A percentile compares a stretch with the other conserved stretches of the same genome.
Evolutionary conservation across 768 basidiomycete species (phyloP).

Genomic region (Kwoniella mangroviensis): DNA sequence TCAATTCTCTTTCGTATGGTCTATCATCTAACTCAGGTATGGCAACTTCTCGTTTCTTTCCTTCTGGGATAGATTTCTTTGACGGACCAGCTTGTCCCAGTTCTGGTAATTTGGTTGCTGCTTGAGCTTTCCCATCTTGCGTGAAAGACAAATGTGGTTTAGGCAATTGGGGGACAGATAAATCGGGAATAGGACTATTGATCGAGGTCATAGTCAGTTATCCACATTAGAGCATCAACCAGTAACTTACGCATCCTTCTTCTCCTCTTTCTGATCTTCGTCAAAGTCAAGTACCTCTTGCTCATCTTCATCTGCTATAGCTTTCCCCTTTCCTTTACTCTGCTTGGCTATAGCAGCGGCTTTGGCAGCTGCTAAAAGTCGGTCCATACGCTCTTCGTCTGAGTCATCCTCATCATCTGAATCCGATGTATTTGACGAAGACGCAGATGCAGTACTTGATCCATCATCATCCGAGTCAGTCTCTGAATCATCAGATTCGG

Average conservation of each 20-base stretch:
- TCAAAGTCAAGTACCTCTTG: slow-evolving; percentile 33
- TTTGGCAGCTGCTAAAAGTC: slow-evolving; percentile 25
- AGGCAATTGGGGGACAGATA: slow-evolving; percentile 41
- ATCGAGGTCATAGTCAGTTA: too few relatives aligned
- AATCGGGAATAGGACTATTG: slow-evolving; percentile 47
- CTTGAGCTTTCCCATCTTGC: slow-evolving; percentile 31
- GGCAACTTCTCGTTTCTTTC: slow-evolving; percentile 12
- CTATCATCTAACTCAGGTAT: slow-evolving; percentile 40
- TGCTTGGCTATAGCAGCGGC: slow-evolving; percentile 25
- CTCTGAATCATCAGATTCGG: slow-evolving; percentile 28
- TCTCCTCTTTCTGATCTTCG: slow-evolving; percentile 32
- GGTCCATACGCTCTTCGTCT: slow-evolving; percentile 31
- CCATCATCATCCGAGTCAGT: slow-evolving; percentile 8
- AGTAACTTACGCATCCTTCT: slow-evolving; percentile 41
- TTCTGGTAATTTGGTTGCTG: slow-evolving; percentile 11
- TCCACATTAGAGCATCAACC: too few relatives aligned
- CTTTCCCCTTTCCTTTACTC: slow-evolving; percentile 12
- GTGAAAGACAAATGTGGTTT: slow-evolving; percentile 32
- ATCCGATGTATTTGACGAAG: slow-evolving; percentile 8
- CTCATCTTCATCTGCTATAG: slow-evolving; percentile 5
- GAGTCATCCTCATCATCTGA: slow-evolving; percentile 25
- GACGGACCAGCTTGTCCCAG: slow-evolving; percentile 28
- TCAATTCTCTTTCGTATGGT: slow-evolving; percentile 40
- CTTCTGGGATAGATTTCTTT: slow-evolving; percentile 2
- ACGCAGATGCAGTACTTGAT: slow-evolving; percentile 8